Evolutionary conservation across 768 basidiomycete species (phyloP), one percentile per base, ranked within the genome.

Genomic region (Rubroboletus satanas): DNA sequence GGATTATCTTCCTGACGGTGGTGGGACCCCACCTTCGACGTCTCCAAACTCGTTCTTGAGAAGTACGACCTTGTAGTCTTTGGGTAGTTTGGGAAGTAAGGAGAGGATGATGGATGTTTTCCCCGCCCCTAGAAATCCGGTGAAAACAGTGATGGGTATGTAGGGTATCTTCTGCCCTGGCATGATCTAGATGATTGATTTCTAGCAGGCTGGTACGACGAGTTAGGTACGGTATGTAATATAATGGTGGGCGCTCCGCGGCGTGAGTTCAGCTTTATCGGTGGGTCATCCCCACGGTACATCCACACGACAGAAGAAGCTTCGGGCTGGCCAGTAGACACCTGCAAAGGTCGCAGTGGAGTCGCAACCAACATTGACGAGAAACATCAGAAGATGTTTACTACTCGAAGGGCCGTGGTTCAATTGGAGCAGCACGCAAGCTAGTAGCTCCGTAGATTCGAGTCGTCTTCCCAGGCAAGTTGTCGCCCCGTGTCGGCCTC

Each of bases 21-120:
- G 17, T 21, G 18, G 17, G 18, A 49, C 21, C 70, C 29, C 35
- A 88, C 91, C 91, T 81, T 95, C 83, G 12, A 96, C 80, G 74
- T 98, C 93, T 17, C 95, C 95, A 64, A 93, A 97, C 70, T 98
- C 95, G 74, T 98, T 98, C 77, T 98, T 98, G 58, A 98, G 79
- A 37, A 98, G 74, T 7, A 94, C 93, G 32, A 90, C 88, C 63
- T 84, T 90, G 78, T 95, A 95, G 63, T 90, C 87, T 50, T 83
- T 81, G 3, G 93, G 90, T 7, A 98, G 77, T 61, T 85, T 84
- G 3, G 88, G 85, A 3, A 97, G 79, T 1, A 96, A 76, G 2
- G 89, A 87, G 17, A 96, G 81, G 58, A 97, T 95, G 28, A 89
- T 76, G 3, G 83, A 84, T 0, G 87, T 90, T 70, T 90, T 90